phyloP scores from a whole-genome alignment of 208 protist genomes.

The Wallacemonas rigidus region DNA sequence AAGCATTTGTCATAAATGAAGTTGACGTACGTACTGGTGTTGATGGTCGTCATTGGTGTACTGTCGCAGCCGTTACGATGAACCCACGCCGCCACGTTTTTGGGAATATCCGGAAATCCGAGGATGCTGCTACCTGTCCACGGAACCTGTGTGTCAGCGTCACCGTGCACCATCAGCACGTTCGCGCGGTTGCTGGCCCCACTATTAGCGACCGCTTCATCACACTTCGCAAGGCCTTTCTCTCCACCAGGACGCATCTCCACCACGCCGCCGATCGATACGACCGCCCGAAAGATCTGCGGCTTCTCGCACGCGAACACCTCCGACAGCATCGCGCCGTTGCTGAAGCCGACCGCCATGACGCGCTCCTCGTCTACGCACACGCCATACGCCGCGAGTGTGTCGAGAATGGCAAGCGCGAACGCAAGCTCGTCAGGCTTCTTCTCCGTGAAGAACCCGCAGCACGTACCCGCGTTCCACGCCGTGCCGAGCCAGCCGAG shows the following conservation, averaged over 20 bases:
- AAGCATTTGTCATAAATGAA: constrained; percentile 46
- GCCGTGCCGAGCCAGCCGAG: constrained; percentile 50
- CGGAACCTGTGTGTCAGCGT: constrained; percentile 61
- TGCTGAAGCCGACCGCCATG: constrained; percentile 79
- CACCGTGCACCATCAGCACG: constrained; percentile 79
- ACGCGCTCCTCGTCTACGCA: constrained; percentile 51
- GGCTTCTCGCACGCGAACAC: constrained; percentile 58
- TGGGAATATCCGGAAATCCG: constrained; percentile 47
- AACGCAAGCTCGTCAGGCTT: constrained; percentile 63
- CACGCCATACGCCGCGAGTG: constrained; percentile 16
- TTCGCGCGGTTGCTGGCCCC: constrained; percentile 22
- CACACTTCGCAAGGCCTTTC: constrained; percentile 47
- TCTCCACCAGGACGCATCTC: constrained; percentile 61
- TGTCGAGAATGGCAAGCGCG: constrained; percentile 33
- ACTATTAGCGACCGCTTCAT: constrained; percentile 22
- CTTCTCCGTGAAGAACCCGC: constrained; percentile 45
- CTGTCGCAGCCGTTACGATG: constrained; percentile 39
- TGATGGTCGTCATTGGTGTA: constrained; percentile 35
- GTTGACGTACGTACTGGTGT: constrained; percentile 46
- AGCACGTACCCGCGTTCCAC: constrained; percentile 79
- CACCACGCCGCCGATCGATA: constrained; percentile 65
- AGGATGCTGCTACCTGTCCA: constrained; percentile 51
- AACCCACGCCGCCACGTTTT: constrained; percentile 53
- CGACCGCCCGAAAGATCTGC: constrained; percentile 41
- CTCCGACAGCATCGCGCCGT: constrained; percentile 78